A percentile compares a stretch with the other conserved stretches of the same genome.
phyloP scores from a whole-genome alignment of 768 basidiomycete species.

The Pleurotus ostreatus region DNA sequence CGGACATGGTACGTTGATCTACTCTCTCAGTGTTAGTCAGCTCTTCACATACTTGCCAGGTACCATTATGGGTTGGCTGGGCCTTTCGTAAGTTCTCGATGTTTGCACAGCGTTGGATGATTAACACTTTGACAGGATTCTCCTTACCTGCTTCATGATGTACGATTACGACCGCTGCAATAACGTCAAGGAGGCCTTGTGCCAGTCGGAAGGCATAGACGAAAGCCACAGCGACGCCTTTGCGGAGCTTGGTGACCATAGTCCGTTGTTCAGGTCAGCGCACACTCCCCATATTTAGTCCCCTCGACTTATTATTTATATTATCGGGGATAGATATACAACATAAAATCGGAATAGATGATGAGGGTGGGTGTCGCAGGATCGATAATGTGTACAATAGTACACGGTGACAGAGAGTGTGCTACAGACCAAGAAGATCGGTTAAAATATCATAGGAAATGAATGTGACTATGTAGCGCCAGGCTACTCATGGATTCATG shows the following conservation, averaged over 20 bases:
- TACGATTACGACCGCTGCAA: constrained; percentile 46
- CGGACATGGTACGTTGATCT: constrained; percentile 30
- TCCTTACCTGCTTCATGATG: constrained; percentile 38
- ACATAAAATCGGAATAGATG: not conserved
- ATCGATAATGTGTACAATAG: too few species aligned
- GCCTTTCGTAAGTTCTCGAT: not conserved
- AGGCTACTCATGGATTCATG: too few species aligned
- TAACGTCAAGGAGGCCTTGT: constrained; percentile 40
- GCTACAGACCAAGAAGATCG: not conserved
- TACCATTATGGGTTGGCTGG: not conserved
- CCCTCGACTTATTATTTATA: not conserved
- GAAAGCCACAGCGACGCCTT: constrained; percentile 35
- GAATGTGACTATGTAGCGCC: not conserved
- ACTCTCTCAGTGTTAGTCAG: too few species aligned
- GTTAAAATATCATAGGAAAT: not conserved
- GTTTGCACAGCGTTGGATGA: not conserved
- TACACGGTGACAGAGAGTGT: not conserved
- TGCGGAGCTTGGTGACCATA: constrained; percentile 45
- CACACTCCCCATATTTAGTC: not conserved
- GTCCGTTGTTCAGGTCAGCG: constrained; percentile 50
- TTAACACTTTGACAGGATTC: constrained; percentile 17
- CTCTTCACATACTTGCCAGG: constrained; percentile 23
- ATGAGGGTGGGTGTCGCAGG: not conserved
- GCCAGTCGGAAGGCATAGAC: constrained; percentile 38
- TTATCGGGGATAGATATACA: not conserved